Evolutionary conservation across 176 grass and related monocot species (phyloP), one percentile per base, ranked within the genome.

Genomic region (Avena eriantha): DNA sequence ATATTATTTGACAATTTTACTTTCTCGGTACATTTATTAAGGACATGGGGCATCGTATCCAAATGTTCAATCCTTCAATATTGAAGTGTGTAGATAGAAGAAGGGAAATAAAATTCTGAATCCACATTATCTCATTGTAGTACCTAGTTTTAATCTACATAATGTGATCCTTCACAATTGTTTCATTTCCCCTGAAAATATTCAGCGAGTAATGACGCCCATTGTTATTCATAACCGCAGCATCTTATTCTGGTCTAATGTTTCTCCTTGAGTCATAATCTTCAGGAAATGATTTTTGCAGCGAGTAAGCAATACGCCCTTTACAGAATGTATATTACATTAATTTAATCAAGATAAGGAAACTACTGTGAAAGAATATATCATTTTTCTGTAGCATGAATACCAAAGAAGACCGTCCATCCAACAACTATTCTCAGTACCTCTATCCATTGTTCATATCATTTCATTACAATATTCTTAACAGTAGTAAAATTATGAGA

Each of bases 391-490:
- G 15, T 78, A 46, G 29, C 21, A 46, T 66, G 11, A 59, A 45
- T 49, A 69, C 53, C 53, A 45, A 71, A n/a, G 51, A 57, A 39
- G 8, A 51, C 43, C 31, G 8, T 16, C 36, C 67, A n/a, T 31
- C 23, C 1, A 83, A 84, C 67, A 80, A 51, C 33, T 75, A 50
- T 16, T 9, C 76, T 86, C 39, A 10, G 57, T 31, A 50, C 43
- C 65, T 81, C 22, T 75, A 10, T 85, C 31, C 1, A 3, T n/a
- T 46, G 4, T 19, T 54, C 47, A 29, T 18, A 35, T 19, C 8
- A 43, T 13, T 70, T 59, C 14, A 7, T 81, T 16, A 36, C 69
- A 26, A 26, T 68, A 63, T 60, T 69, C 59, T 21, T 60, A 26
- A 58, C 26, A 57, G n/a, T 57, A 15, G 43, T 12, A 19, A 89